Base-by-base conservation (phyloP, 768 basidiomycete genomes). In the Amanita molliuscula region DNA sequence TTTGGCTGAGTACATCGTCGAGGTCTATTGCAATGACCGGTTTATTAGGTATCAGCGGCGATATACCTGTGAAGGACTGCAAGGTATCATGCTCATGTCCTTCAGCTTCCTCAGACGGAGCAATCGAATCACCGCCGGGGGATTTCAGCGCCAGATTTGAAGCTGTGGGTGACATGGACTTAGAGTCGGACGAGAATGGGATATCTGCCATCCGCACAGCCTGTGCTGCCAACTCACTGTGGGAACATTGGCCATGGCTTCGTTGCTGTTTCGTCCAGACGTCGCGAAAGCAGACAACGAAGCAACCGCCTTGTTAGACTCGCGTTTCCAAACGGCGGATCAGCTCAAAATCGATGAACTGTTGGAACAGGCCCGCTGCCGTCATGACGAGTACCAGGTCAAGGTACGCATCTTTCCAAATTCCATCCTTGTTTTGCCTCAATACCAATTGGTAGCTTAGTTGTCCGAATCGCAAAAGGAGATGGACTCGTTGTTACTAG, bases 1-100 rank as follows among this genome's bases (percentile, higher is more conserved):
- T 86, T 59, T 73, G 61, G 53, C 77, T 68, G 50, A 85, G 64
- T 33, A 85, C 83, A 64, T 85, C 84, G 53, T 85, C 82, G 48
- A 84, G 56, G 62, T 85, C 83, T 35, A 83, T 65, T 3, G 81
- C 78, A 57, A 85, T 77, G 44, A 81, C 59, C 23, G 71, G 72
- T 48, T 58, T 61, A 28, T 6, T 50, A 6, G 58, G 54, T 6
- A 58, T 51, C 15, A 64, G 59, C n/a, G 63, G 53, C 60, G 55
- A 28, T 38, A 20, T 46, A 26, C n/a, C 34, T 46, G 35, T 6
- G 25, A 60, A 48, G 15, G 54, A 34, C 25, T 56, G 54, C 21
- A 62, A 23, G 4, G 51, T 52, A 29, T 54, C 47, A 20, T 48
- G 46, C 18, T 58, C 56, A 31, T 51, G 25, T 11, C 50, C 48